A percentile compares a stretch with the other conserved stretches of the same genome.
Conservation (phyloP, 257 asterid genomes). For the Solanum sejunctum region DNA sequence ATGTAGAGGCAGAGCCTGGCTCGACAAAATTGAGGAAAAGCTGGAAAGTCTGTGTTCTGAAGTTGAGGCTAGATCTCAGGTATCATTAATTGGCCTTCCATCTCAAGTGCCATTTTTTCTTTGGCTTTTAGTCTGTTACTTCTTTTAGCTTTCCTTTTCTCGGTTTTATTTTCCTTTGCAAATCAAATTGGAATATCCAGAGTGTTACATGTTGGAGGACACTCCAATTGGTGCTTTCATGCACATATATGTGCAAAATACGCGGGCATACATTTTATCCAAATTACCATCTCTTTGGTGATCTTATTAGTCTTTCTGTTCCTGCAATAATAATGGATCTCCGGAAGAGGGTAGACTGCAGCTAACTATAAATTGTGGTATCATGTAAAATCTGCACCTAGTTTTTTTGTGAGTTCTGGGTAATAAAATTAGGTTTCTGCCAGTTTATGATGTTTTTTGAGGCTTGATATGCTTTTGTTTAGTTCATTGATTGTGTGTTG, state of each 20-base stretch:
- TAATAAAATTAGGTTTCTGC: neutral
- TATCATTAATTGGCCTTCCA: neutral
- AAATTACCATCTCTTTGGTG: neutral
- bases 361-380: neutral
- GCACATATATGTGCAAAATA: neutral
- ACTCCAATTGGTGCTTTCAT: neutral
- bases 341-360: neutral
- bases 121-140: neutral
- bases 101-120: neutral
- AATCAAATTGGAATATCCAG: neutral
- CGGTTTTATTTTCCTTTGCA: neutral
- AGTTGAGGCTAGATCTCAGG: slow-evolving; percentile 7
- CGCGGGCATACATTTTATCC: neutral
- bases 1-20: neutral
- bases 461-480: neutral
- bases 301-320: neutral
- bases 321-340: neutral
- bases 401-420: neutral
- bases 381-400: neutral
- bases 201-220: neutral
- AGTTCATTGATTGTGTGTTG: neutral
- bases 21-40: slow-evolving; percentile 1
- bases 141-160: neutral
- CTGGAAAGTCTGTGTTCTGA: slow-evolving; percentile 8
- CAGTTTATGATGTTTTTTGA: neutral